These are phyloP conservation scores for Candida khao-thaluensis DNA, from an alignment of 805 yeast genomes.

Conservation along the genomic window DNA sequence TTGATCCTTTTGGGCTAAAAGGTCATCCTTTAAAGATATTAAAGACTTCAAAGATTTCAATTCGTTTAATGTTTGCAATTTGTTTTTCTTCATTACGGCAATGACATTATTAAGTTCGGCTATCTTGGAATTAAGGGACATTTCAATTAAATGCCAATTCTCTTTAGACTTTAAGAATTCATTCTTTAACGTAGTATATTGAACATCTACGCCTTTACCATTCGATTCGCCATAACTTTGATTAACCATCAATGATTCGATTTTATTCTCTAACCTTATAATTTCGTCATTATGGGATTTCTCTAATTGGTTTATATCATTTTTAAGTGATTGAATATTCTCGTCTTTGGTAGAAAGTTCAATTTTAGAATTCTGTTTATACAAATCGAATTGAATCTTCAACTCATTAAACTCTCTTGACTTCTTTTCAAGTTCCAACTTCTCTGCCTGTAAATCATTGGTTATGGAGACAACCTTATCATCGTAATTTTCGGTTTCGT, in stretches of 20 bases:
- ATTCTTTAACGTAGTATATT: constrained; percentile 58
- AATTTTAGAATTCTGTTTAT: constrained; percentile 29
- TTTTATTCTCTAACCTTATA: constrained; percentile 59
- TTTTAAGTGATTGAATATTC: constrained; percentile 29
- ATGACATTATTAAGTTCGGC: constrained; percentile 31
- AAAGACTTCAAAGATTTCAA: constrained; percentile 16
- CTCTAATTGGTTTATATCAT: constrained; percentile 33
- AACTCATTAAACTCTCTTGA: constrained; percentile 28
- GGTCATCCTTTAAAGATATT: constrained; percentile 22
- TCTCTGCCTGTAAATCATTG: constrained; percentile 24
- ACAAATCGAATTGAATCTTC: constrained; percentile 33
- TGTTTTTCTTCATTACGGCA: constrained; percentile 29
- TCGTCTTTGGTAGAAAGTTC: constrained; percentile 34
- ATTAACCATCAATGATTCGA: constrained; percentile 66
- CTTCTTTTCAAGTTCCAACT: constrained; percentile 20
- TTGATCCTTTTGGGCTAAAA: constrained; percentile 22
- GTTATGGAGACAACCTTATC: constrained; percentile 20
- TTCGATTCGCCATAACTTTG: constrained; percentile 19
- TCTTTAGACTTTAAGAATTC: constrained; percentile 76
- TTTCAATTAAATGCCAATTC: constrained; percentile 81
- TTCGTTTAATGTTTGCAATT: constrained; percentile 34
- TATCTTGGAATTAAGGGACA: constrained; percentile 53
- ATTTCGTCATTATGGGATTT: constrained; percentile 42
- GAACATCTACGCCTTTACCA: constrained; percentile 25
- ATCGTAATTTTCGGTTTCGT: constrained; percentile 17